Conservation (phyloP, 176 grass and related monocot species). For the Rhynchospora tenuis region DNA sequence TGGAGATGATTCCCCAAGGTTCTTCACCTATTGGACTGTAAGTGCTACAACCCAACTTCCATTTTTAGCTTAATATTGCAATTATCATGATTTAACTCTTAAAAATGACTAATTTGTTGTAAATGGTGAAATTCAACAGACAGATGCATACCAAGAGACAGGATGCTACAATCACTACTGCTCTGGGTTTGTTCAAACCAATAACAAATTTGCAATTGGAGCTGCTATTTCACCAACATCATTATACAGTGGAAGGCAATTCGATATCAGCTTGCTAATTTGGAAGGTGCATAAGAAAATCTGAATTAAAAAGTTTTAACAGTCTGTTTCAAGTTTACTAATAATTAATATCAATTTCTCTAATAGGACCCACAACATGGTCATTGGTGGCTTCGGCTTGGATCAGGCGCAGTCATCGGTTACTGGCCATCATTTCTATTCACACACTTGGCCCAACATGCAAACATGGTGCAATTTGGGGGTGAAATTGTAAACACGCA, state of each 20-base stretch:
- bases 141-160: conserved; percentile 78
- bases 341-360: not conserved
- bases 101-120: not conserved
- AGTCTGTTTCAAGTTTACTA: not conserved
- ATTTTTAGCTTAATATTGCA: not conserved
- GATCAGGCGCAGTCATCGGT: conserved; percentile 47
- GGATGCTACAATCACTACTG: conserved; percentile 92
- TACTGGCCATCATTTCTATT: conserved; percentile 92
- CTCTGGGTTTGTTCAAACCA: conserved; percentile 85
- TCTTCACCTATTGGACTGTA: conserved; percentile 99
- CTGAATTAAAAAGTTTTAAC: not conserved
- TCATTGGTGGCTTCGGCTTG: conserved; percentile 81
- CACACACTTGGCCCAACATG: conserved; percentile 65
- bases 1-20: conserved; percentile 66
- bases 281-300: conserved; percentile 54
- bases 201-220: conserved; percentile 51
- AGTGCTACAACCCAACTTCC: conserved; percentile 6
- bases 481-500: conserved; percentile 67
- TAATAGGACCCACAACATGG: conserved; percentile 77
- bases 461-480: conserved; percentile 86
- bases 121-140: conserved; percentile 36
- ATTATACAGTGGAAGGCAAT: conserved; percentile 37
- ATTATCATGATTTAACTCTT: not conserved
- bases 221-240: conserved; percentile 72
- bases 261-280: conserved; percentile 63